These are phyloP conservation scores for Nitzschia sp. DNA, from an alignment of 108 stramenopile genomes.

Conservation along the genomic window DNA sequence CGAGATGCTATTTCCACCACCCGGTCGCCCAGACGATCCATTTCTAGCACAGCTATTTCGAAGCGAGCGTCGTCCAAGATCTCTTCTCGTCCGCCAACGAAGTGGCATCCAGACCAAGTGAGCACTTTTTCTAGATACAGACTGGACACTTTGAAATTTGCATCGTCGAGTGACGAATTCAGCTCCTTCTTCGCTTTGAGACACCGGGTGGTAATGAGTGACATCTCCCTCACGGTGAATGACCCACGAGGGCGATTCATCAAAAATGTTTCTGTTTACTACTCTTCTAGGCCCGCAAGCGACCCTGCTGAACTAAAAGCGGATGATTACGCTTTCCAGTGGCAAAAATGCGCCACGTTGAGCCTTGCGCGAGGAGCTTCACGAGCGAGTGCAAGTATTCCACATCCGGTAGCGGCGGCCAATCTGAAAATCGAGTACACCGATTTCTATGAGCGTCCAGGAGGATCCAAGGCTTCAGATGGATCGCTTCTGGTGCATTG, in stretches of 20 bases:
- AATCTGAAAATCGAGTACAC: conserved; percentile 76
- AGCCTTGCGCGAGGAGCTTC: conserved; percentile 61
- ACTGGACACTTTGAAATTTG: conserved; percentile 48
- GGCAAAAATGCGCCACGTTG: conserved; percentile 75
- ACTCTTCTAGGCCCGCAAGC: conserved; percentile 54
- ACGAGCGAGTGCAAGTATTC: conserved; percentile 47
- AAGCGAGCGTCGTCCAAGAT: neutral
- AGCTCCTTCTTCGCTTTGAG: conserved; percentile 56
- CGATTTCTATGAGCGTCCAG: conserved; percentile 81
- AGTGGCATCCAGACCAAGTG: conserved; percentile 59
- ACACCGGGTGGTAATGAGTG: conserved; percentile 63
- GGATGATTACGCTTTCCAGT: conserved; percentile 46
- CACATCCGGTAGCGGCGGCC: conserved; percentile 63
- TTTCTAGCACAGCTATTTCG: neutral
- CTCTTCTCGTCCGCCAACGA: neutral
- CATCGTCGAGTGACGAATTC: conserved; percentile 66
- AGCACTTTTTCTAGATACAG: conserved; percentile 50
- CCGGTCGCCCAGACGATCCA: neutral
- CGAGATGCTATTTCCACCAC: neutral
- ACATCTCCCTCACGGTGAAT: conserved; percentile 59
- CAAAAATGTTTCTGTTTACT: conserved; percentile 68
- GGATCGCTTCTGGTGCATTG: conserved; percentile 72
- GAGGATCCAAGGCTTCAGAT: conserved; percentile 48
- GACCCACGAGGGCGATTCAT: conserved; percentile 80
- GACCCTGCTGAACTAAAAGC: conserved; percentile 58